Conservation (phyloP, 2,329 filamentous ascomycete species). For the Diplodia seriata region DNA sequence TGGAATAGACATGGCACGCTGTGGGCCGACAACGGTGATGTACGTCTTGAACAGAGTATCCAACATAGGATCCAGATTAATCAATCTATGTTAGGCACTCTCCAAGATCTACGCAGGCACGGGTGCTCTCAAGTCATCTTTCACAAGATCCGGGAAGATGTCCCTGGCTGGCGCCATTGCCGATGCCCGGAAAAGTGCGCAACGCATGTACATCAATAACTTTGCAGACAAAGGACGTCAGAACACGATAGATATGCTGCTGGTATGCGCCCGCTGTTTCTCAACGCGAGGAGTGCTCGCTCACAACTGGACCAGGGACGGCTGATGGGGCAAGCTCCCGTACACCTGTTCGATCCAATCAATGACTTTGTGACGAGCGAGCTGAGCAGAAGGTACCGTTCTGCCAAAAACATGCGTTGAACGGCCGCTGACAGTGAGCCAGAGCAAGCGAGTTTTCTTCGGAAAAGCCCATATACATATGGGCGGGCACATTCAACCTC, state of each 20-base stretch:
- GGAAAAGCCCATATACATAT: conserved; percentile 76
- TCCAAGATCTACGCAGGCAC: conserved; percentile 97
- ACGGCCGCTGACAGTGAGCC: conserved; percentile 35
- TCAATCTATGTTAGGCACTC: conserved; percentile 55
- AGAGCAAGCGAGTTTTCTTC: conserved; percentile 75
- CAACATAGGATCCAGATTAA: background rate
- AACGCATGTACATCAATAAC: conserved; percentile 95
- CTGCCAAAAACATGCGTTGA: background rate
- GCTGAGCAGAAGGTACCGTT: conserved; percentile 63
- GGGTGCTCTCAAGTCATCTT: conserved; percentile 92
- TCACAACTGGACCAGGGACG: conserved; percentile 60
- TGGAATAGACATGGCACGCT: conserved; percentile 91
- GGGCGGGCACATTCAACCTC: conserved; percentile 90
- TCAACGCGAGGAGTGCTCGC: background rate
- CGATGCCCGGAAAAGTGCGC: conserved; percentile 94
- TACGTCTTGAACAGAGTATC: background rate
- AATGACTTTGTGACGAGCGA: conserved; percentile 88
- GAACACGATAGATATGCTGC: conserved; percentile 90
- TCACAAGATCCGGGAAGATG: conserved; percentile 94
- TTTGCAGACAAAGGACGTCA: conserved; percentile 93
- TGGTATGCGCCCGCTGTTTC: conserved; percentile 48
- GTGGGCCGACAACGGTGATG: conserved; percentile 98
- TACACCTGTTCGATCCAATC: conserved; percentile 90
- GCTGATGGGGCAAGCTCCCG: conserved; percentile 80
- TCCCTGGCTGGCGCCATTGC: conserved; percentile 90